Conservation (phyloP, 148 eudicot species). For the Rhododendron williamsianum region DNA sequence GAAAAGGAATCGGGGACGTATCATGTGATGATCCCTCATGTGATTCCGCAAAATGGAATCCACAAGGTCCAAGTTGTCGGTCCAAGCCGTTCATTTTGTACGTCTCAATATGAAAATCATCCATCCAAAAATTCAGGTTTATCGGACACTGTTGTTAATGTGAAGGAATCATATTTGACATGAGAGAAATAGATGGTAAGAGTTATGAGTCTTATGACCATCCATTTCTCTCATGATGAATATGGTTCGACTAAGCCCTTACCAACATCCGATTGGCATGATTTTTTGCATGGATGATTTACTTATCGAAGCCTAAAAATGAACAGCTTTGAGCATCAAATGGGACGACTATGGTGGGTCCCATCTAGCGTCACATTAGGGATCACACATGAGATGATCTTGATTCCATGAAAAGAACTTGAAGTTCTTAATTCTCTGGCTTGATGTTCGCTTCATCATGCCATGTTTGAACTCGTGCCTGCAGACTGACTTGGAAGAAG, state of each 20-base stretch:
- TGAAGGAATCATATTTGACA: background rate
- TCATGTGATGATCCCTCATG: background rate
- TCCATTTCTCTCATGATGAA: background rate
- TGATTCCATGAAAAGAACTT: constrained; percentile 3
- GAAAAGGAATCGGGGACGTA: background rate
- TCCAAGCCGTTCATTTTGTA: background rate
- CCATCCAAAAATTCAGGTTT: background rate
- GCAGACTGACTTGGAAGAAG: constrained; percentile 93
- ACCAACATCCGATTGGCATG: background rate
- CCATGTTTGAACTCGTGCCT: constrained; percentile 15
- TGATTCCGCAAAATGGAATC: background rate
- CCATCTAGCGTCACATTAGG: background rate
- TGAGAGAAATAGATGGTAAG: background rate
- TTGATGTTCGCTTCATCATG: background rate
- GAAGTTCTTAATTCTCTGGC: background rate
- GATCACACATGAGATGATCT: background rate
- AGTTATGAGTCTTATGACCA: background rate
- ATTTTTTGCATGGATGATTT: background rate
- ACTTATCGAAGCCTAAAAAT: background rate
- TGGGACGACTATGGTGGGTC: background rate
- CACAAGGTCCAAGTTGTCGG: background rate
- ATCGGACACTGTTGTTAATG: background rate
- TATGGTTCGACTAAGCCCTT: background rate
- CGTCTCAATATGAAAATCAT: background rate
- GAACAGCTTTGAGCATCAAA: background rate